Evolutionary conservation across 352 stramenopile genomes (phyloP).

Genomic region (Globisporangium radiosum): DNA sequence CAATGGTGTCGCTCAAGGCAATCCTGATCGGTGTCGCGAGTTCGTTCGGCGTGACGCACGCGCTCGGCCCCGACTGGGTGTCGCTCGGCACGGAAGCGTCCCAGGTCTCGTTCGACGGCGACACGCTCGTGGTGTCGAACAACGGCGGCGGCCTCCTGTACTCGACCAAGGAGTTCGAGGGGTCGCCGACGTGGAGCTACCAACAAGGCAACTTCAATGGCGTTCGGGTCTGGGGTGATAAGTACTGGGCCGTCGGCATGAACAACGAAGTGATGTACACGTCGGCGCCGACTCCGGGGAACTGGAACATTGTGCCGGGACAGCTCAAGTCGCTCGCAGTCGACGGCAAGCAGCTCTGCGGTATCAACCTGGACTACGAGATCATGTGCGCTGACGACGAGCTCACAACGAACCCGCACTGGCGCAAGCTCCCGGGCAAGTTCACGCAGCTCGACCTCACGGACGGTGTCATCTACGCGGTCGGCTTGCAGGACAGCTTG

Average conservation of each 20-base stretch:
- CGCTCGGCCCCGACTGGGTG: constrained; percentile 9
- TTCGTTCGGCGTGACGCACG: background rate
- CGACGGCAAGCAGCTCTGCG: constrained; percentile 31
- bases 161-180: constrained; percentile 4
- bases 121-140: constrained; percentile 12
- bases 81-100: background rate
- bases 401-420: constrained; percentile 19
- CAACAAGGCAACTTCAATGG: constrained; percentile 4
- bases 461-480: constrained; percentile 20
- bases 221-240: constrained; percentile 18
- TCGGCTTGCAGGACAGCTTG: constrained; percentile 1
- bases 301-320: constrained; percentile 13
- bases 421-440: constrained; percentile 19
- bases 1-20: constrained; percentile 12
- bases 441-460: constrained; percentile 19
- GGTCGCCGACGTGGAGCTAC: background rate
- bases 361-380: constrained; percentile 12
- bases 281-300: background rate
- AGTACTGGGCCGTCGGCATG: constrained; percentile 18
- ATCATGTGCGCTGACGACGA: constrained; percentile 20
- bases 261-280: constrained; percentile 16
- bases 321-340: constrained; percentile 19
- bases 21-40: constrained; percentile 4
- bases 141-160: constrained; percentile 4
- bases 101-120: constrained; percentile 13